Base-by-base conservation (phyloP, 176 grass and related monocot species). In the Triticum dicoccoides region DNA sequence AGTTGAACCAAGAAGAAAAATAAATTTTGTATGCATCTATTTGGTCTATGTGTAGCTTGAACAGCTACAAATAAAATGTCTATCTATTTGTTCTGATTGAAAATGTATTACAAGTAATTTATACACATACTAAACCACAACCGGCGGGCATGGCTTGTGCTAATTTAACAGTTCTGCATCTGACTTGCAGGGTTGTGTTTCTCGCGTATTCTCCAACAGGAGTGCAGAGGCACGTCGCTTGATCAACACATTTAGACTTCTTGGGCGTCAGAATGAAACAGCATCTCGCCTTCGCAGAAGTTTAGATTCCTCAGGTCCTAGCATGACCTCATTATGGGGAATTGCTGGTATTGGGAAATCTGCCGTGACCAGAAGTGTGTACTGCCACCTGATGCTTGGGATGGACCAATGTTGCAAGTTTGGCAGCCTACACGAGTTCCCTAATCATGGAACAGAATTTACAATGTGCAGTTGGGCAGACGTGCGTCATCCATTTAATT, bases 371-470 rank as follows among this genome's bases (percentile, higher is more conserved):
- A 44, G 11, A 44, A 73, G 38, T 44, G 9, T 42, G 21, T 73
- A 73, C 11, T 73, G 39, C 9, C 39, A 73, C 69, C 0, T 24
- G 11, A 73, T 73, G 69, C 69, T 73, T 44, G 11, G 21, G 0
- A 0, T 72, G 11, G 5, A 24, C 0, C 69, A 72, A 7, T 1
- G 1, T 13, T 42, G 23, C 9, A 42, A 24, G 14, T 0, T 0
- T 33, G 14, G 3, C 2, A 20, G 4, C n/a, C 0, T 0, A 62
- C 2, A 9, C 8, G 0, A 1, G 0, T 0, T 11, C 59, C 0
- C 2, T 61, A 0, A 23, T 1, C 0, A 0, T 2, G 0, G 59
- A n/a, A 9, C 20, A 2, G 59, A 61, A n/a, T 44, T 73, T 6
- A 73, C 38, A 5, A 73, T 10, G 11, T 73, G 9, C 69, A 3